These are phyloP conservation scores for Arabidopsis hybrid DNA, from an alignment of 441 rosid genomes.

Conservation along the genomic window DNA sequence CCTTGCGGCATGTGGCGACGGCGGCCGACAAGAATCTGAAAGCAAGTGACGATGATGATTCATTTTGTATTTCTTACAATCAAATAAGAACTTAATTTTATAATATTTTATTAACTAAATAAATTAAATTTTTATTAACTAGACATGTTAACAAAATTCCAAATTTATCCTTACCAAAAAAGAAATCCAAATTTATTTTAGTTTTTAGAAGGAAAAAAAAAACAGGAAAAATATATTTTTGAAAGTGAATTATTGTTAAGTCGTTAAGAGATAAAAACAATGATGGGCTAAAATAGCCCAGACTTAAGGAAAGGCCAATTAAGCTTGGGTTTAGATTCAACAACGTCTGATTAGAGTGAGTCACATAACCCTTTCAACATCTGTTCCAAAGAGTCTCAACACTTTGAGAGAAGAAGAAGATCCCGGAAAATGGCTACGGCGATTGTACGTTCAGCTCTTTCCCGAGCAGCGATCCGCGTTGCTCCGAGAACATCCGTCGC, in stretches of 20 bases:
- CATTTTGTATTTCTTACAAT: no score
- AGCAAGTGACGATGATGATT: constrained; percentile 18
- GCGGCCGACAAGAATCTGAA: constrained; percentile 26
- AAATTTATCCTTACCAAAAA: no score
- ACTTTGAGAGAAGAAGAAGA: not conserved
- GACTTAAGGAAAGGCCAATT: not conserved
- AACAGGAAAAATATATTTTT: no score
- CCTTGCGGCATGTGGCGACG: constrained; percentile 51
- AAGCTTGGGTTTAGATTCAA: not conserved
- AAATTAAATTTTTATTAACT: no score
- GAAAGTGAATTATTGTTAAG: no score
- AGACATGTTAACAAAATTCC: no score
- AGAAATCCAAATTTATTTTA: no score
- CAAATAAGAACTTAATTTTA: no score
- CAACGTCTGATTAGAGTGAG: not conserved
- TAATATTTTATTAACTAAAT: no score
- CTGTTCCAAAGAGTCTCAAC: not conserved
- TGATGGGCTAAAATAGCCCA: no score
- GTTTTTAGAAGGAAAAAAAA: no score
- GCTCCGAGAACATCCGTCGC: constrained; percentile 61
- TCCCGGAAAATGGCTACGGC: constrained; percentile 67
- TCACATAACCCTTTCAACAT: not conserved
- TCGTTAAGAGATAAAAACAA: no score
- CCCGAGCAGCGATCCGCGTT: constrained; percentile 65
- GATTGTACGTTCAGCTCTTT: constrained; percentile 70